A percentile compares a stretch with the other conserved stretches of the same genome.
Evolutionary conservation across 345 rosid genomes (phyloP).

Genomic region (Linum trigynum): DNA sequence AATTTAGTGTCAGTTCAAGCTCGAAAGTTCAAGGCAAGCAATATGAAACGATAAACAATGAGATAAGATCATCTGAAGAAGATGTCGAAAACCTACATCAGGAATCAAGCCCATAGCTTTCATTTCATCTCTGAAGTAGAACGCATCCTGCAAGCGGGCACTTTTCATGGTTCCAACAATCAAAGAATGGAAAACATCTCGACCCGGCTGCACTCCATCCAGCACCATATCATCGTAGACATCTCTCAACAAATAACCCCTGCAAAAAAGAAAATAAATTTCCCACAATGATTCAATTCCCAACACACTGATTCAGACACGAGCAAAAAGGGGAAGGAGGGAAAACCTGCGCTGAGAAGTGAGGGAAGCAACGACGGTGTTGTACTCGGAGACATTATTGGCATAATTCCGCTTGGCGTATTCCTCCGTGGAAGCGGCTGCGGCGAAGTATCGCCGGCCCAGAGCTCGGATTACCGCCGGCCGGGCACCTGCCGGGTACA

Average conservation of each 20-base stretch:
- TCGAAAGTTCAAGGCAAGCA: background rate
- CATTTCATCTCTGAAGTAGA: constrained; percentile 86
- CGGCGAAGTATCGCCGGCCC: constrained; percentile 43
- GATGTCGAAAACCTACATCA: constrained; percentile 42
- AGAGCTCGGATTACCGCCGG: constrained; percentile 36
- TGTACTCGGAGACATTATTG: constrained; percentile 59
- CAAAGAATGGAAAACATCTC: constrained; percentile 68
- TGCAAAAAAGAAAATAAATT: constrained; percentile 9
- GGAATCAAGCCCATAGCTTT: constrained; percentile 81
- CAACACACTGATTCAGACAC: background rate
- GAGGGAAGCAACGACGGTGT: constrained; percentile 56
- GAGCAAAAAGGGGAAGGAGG: background rate
- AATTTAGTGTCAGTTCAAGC: background rate
- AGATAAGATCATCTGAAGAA: background rate
- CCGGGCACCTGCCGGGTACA: constrained; percentile 27
- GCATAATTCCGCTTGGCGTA: constrained; percentile 70
- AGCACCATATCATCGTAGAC: constrained; percentile 84
- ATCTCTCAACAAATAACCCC: constrained; percentile 66
- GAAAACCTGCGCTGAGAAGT: constrained; percentile 56
- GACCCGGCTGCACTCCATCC: constrained; percentile 82
- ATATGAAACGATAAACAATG: too few relatives aligned
- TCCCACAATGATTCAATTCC: background rate
- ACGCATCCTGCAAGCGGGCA: constrained; percentile 69
- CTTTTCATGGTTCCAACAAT: constrained; percentile 84
- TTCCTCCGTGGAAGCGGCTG: constrained; percentile 30